Conservation (phyloP, 2,329 filamentous ascomycete genomes). For the Alternaria sp. region DNA sequence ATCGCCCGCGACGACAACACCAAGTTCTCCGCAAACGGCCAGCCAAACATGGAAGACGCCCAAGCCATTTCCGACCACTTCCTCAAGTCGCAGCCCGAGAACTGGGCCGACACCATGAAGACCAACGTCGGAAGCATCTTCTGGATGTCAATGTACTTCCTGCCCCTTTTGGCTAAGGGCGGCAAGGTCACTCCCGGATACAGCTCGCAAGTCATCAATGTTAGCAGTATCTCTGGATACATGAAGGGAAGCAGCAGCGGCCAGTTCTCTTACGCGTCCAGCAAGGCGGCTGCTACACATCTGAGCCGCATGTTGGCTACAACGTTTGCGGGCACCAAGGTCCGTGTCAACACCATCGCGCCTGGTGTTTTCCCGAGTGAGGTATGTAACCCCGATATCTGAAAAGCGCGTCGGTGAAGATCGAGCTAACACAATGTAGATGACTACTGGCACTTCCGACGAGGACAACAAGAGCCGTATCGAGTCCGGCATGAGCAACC, state of each 20-base stretch:
- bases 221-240: constrained; percentile 58
- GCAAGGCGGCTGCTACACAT: constrained; percentile 58
- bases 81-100: constrained; percentile 53
- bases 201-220: constrained; percentile 60
- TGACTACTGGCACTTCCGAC: constrained; percentile 55
- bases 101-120: constrained; percentile 59
- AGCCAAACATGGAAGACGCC: constrained; percentile 56
- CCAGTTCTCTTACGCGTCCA: constrained; percentile 58
- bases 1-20: constrained; percentile 61
- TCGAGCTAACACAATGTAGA: constrained; percentile 38
- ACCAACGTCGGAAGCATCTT: constrained; percentile 60
- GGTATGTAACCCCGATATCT: constrained; percentile 13
- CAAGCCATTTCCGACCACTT: constrained; percentile 60
- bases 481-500: constrained; percentile 52
- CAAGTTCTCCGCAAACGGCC: constrained; percentile 55
- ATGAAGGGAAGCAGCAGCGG: constrained; percentile 58
- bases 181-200: constrained; percentile 55
- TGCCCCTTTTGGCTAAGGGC: constrained; percentile 61
- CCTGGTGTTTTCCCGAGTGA: constrained; percentile 53
- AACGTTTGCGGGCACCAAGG: constrained; percentile 51
- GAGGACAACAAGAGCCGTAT: constrained; percentile 57
- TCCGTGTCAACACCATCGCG: constrained; percentile 47
- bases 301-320: constrained; percentile 55
- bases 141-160: constrained; percentile 62
- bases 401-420: no score